These are phyloP conservation scores for Fraxinus albicans DNA, from an alignment of 305 asterid genomes.

Conservation along the genomic window DNA sequence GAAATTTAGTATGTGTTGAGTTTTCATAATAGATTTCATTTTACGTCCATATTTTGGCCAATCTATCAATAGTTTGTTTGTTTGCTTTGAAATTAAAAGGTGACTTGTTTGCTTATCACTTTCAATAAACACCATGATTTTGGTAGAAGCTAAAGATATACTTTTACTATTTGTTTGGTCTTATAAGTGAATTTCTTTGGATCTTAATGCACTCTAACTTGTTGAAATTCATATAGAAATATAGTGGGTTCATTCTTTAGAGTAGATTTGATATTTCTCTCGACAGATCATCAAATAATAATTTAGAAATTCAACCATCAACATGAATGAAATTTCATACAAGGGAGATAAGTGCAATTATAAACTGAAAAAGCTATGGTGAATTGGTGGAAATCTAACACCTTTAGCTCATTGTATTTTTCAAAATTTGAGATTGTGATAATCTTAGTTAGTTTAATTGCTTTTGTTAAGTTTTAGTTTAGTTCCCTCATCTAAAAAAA, in stretches of 20 bases:
- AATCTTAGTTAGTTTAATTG: no score
- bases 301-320: background rate
- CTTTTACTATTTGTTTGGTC: background rate
- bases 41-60: background rate
- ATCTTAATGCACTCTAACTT: background rate
- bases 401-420: no score
- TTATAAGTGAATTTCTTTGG: background rate
- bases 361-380: background rate
- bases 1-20: background rate
- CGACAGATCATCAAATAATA: background rate
- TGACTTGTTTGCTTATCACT: background rate
- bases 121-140: background rate
- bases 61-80: background rate
- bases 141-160: no score
- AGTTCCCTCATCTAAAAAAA: no score
- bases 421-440: no score
- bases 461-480: no score
- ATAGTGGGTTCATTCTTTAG: background rate
- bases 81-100: background rate
- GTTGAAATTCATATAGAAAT: background rate
- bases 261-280: background rate
- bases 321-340: background rate
- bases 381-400: background rate
- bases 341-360: background rate
- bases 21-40: no score